Evolutionary conservation across 176 grass and related monocot genomes (phyloP).

Genomic region (Chrysopogon serrulatus): DNA sequence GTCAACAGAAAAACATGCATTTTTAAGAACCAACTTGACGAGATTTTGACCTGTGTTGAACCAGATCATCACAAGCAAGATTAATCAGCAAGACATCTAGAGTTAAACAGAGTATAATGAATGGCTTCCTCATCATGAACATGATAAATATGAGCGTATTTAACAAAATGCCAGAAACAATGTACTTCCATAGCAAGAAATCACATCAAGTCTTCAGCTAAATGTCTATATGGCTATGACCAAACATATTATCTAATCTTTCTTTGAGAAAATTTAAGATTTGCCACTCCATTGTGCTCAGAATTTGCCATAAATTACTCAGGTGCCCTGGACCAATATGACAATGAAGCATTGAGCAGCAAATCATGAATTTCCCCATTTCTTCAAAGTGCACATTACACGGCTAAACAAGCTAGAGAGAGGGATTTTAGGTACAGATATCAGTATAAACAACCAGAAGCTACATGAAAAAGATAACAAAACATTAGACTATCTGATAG

Average conservation of each 20-base stretch:
- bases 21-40: slow-evolving; percentile 52
- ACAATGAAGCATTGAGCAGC: neutral
- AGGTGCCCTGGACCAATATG: neutral
- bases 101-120: neutral
- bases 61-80: neutral
- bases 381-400: no score
- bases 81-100: neutral
- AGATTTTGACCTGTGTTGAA: slow-evolving; percentile 52
- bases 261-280: neutral
- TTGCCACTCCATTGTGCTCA: neutral
- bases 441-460: neutral
- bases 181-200: neutral
- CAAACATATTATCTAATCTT: neutral
- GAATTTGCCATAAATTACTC: neutral
- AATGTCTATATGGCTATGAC: neutral
- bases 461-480: neutral
- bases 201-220: neutral
- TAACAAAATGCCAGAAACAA: neutral
- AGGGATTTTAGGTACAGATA: neutral
- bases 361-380: neutral
- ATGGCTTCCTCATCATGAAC: neutral
- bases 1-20: slow-evolving; percentile 73
- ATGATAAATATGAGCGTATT: neutral
- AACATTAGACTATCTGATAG: neutral
- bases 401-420: neutral